Conservation (phyloP, 2,329 filamentous ascomycete species). For the Coleophoma eucalyptorum region DNA sequence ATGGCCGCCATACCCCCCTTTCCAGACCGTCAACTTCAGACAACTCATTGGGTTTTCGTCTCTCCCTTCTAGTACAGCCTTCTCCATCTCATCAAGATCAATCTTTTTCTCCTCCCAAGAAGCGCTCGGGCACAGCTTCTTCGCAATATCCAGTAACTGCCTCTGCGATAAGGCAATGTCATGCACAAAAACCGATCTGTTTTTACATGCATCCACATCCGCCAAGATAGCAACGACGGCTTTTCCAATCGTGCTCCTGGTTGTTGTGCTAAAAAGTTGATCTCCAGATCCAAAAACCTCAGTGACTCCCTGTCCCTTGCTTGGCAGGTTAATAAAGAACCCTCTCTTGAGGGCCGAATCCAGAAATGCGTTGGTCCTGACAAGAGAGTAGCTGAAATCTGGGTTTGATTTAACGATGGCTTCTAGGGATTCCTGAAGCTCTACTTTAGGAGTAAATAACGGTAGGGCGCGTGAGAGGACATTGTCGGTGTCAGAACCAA, state of each 20-base stretch:
- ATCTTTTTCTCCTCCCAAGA: constrained; percentile 13
- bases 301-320: constrained; percentile 24
- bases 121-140: constrained; percentile 21
- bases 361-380: constrained; percentile 51
- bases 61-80: neutral
- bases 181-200: constrained; percentile 39
- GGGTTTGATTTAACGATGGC: constrained; percentile 31
- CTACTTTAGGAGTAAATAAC: constrained; percentile 44
- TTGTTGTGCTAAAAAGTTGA: constrained; percentile 38
- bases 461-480: constrained; percentile 36
- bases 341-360: constrained; percentile 43
- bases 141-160: constrained; percentile 22
- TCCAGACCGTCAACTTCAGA: constrained; percentile 26
- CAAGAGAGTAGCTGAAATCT: constrained; percentile 45
- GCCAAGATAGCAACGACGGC: constrained; percentile 41
- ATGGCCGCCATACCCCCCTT: constrained; percentile 3
- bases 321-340: constrained; percentile 38
- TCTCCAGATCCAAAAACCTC: constrained; percentile 46
- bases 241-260: constrained; percentile 38
- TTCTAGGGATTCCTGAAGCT: constrained; percentile 32
- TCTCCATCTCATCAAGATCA: neutral
- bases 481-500: constrained; percentile 33
- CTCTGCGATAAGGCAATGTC: constrained; percentile 39
- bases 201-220: constrained; percentile 45
- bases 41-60: neutral